phyloP scores from a whole-genome alignment of 2,329 filamentous ascomycete species.

The Xylaria sp. region DNA sequence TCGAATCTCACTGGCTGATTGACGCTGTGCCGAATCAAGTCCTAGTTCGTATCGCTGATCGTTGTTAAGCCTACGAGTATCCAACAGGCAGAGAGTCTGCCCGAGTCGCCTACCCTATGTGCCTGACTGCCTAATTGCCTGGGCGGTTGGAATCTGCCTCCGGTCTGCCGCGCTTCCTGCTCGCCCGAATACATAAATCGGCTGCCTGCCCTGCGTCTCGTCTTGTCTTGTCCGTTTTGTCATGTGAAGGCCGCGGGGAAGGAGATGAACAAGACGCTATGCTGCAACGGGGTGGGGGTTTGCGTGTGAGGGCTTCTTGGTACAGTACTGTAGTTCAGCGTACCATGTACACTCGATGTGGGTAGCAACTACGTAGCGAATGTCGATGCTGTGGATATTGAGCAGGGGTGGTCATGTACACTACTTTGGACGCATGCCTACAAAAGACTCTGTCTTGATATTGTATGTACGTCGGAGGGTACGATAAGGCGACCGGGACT shows the following conservation, averaged over 20 bases:
- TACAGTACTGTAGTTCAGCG: conserved; percentile 5
- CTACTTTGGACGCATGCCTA: conserved; percentile 11
- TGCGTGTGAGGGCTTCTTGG: conserved; percentile 6
- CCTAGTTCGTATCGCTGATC: conserved; percentile 34
- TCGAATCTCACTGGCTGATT: conserved; percentile 55
- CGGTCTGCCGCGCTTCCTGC: not conserved
- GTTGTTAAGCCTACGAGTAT: conserved; percentile 17
- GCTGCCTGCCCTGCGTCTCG: not conserved
- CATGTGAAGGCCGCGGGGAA: conserved; percentile 23
- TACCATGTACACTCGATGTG: conserved; percentile 15
- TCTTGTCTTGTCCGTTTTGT: not conserved
- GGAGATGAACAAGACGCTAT: not conserved
- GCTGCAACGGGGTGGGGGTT: conserved; percentile 14
- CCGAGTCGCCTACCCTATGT: not conserved
- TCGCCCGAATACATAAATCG: not conserved
- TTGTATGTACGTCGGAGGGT: conserved; percentile 18
- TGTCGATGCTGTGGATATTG: conserved; percentile 17
- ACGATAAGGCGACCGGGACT: not conserved
- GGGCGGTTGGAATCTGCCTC: too few relatives aligned
- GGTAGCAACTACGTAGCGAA: conserved; percentile 12
- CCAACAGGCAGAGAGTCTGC: conserved; percentile 13
- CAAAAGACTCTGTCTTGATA: conserved; percentile 16
- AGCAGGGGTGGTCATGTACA: conserved; percentile 12
- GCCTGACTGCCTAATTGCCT: not conserved
- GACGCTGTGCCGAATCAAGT: conserved; percentile 46